Evolutionary conservation across 78 protist genomes (phyloP).

Genomic region (Polysphondylium violaceum): DNA sequence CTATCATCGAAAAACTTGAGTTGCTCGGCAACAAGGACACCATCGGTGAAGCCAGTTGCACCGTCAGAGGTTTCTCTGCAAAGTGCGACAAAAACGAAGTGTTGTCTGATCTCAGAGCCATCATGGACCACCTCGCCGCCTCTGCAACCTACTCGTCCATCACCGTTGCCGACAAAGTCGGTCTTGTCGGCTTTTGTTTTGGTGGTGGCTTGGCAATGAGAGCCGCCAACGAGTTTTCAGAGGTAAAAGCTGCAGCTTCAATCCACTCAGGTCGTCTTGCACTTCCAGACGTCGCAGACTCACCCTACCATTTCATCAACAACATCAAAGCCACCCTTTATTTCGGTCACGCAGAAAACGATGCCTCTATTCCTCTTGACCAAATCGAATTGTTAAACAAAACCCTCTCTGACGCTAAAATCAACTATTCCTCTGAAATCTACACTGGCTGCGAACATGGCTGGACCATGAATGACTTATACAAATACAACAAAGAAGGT

Average conservation of each 20-base stretch:
- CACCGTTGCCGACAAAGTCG: conserved; percentile 1
- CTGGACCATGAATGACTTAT: conserved; percentile 37
- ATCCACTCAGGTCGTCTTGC: conserved; percentile 46
- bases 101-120: not conserved
- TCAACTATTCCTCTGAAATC: not conserved
- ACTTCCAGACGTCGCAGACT: not conserved
- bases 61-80: not conserved
- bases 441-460: conserved; percentile 45
- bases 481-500: conserved; percentile 28
- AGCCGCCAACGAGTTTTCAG: conserved; percentile 2
- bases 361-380: conserved; percentile 9
- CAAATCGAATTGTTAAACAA: conserved; percentile 2
- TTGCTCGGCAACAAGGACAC: not conserved
- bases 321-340: conserved; percentile 23
- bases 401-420: not conserved
- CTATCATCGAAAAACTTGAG: not conserved
- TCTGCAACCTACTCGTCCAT: too few species aligned
- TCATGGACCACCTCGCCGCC: not conserved
- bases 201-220: conserved; percentile 38
- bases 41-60: not conserved
- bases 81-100: not conserved
- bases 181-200: conserved; percentile 46
- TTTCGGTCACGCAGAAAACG: conserved; percentile 71
- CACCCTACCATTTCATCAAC: not conserved
- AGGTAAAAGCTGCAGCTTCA: conserved; percentile 17